A percentile compares a stretch with the other conserved stretches of the same genome.
phyloP scores from a whole-genome alignment of 495 filamentous ascomycete genomes.

The Coniosporium apollinis region DNA sequence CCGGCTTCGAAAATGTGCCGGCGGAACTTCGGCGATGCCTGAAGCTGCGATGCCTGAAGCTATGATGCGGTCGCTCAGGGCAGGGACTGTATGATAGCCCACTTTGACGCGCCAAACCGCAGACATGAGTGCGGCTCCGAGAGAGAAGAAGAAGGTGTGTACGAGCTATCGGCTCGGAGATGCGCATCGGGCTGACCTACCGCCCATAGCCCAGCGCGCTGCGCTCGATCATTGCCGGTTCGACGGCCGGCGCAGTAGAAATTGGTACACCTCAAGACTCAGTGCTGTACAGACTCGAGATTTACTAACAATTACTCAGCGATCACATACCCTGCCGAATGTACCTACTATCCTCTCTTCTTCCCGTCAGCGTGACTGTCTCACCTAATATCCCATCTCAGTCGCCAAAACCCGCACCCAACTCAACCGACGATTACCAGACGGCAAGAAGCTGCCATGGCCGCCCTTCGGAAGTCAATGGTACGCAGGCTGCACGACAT shows the following conservation, averaged over 20 bases:
- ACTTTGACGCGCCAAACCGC: too few relatives aligned
- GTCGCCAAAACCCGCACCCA: constrained; percentile 89
- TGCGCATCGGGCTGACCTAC: too few relatives aligned
- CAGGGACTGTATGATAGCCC: too few relatives aligned
- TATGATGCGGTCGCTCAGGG: too few relatives aligned
- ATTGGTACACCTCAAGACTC: constrained; percentile 58
- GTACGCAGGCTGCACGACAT: constrained; percentile 95
- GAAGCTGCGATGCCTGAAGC: too few relatives aligned
- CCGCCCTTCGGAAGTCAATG: constrained; percentile 85
- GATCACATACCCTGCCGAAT: constrained; percentile 96
- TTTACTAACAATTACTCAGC: too few relatives aligned
- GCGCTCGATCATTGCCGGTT: constrained; percentile 76
- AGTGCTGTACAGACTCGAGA: too few relatives aligned
- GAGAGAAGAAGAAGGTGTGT: too few relatives aligned
- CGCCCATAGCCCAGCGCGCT: constrained; percentile 49
- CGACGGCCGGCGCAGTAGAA: constrained; percentile 83
- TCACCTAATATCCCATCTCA: neutral
- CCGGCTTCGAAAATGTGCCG: too few relatives aligned
- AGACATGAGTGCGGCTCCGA: too few relatives aligned
- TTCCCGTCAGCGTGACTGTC: neutral
- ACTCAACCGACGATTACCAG: constrained; percentile 69
- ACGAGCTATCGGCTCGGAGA: too few relatives aligned
- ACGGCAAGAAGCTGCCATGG: constrained; percentile 81
- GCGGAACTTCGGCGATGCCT: too few relatives aligned
- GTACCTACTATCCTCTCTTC: constrained; percentile 25